Evolutionary conservation across 2,329 filamentous ascomycete genomes (phyloP).

Genomic region (Ascochyta koolunga): DNA sequence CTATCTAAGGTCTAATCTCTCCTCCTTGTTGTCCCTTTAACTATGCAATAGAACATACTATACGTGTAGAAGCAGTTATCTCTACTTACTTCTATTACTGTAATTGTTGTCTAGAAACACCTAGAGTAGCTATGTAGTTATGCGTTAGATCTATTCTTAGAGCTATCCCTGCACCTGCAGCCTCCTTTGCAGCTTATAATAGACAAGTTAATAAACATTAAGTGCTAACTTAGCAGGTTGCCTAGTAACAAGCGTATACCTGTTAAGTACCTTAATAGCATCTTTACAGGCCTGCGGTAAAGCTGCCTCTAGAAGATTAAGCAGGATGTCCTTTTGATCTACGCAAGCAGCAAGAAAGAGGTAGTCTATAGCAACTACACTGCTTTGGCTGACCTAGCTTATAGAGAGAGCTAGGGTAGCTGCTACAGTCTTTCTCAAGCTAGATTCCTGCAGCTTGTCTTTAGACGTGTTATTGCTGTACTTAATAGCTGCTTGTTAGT

Average conservation of each 20-base stretch:
- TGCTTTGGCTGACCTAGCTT: conserved; percentile 30
- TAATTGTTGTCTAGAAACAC: not conserved
- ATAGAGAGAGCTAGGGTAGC: conserved; percentile 53
- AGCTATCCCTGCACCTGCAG: conserved; percentile 10
- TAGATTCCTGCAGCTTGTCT: conserved; percentile 26
- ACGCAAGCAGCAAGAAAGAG: conserved; percentile 51
- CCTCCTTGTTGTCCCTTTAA: not conserved
- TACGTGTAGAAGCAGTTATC: not conserved
- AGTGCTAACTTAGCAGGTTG: conserved; percentile 10
- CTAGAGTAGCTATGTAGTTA: no score
- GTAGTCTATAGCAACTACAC: conserved; percentile 42
- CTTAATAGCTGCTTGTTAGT: conserved; percentile 37
- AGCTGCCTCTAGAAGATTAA: conserved; percentile 20
- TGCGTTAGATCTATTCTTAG: conserved; percentile 10
- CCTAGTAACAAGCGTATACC: conserved; percentile 19
- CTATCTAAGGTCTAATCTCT: not conserved
- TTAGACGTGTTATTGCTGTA: conserved; percentile 46
- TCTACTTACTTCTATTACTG: not conserved
- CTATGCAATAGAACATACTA: not conserved
- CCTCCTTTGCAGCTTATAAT: conserved; percentile 11
- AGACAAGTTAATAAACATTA: conserved; percentile 21
- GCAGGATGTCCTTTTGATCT: conserved; percentile 24
- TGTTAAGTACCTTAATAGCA: conserved; percentile 19
- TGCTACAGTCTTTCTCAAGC: conserved; percentile 48
- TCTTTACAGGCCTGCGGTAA: conserved; percentile 13